Evolutionary conservation across 2,329 filamentous ascomycete species (phyloP).

Genomic region (Fusarium cyanostomum): DNA sequence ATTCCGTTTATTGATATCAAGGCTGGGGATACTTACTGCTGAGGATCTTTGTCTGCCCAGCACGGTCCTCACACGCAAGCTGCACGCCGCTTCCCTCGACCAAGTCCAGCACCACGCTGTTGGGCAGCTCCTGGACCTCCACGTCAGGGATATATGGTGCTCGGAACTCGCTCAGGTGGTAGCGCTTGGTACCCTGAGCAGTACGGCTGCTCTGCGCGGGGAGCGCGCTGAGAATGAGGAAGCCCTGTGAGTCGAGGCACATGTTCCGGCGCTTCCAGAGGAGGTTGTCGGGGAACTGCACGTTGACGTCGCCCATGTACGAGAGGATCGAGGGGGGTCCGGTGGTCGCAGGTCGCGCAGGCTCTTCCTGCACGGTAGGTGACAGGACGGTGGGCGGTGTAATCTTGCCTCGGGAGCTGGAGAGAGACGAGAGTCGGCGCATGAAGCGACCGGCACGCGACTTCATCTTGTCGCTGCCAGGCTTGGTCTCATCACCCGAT

Average conservation of each 20-base stretch:
- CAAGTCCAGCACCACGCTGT: constrained; percentile 76
- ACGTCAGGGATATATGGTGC: constrained; percentile 85
- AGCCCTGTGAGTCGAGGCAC: constrained; percentile 84
- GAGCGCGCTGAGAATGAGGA: constrained; percentile 77
- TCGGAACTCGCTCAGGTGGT: constrained; percentile 86
- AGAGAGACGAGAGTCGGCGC: constrained; percentile 65
- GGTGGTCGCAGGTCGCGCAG: constrained; percentile 44
- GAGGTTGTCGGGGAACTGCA: constrained; percentile 95
- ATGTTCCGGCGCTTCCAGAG: constrained; percentile 95
- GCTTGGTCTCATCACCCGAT: constrained; percentile 59
- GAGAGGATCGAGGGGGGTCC: constrained; percentile 61
- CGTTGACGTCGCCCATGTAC: constrained; percentile 89
- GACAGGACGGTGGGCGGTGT: constrained; percentile 55
- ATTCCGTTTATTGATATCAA: not conserved
- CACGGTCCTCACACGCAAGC: constrained; percentile 70
- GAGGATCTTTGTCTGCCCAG: constrained; percentile 65
- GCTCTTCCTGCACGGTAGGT: constrained; percentile 60
- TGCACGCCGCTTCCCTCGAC: constrained; percentile 69
- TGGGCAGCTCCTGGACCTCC: constrained; percentile 90
- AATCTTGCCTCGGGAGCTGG: constrained; percentile 58
- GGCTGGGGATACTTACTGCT: constrained; percentile 55
- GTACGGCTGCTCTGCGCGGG: constrained; percentile 63
- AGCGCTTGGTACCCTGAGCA: constrained; percentile 71
- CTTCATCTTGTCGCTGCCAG: constrained; percentile 56
- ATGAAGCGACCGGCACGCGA: constrained; percentile 67